These are phyloP conservation scores for Sporothrix luriei DNA, from an alignment of 2,329 filamentous ascomycete species.

Conservation along the genomic window DNA sequence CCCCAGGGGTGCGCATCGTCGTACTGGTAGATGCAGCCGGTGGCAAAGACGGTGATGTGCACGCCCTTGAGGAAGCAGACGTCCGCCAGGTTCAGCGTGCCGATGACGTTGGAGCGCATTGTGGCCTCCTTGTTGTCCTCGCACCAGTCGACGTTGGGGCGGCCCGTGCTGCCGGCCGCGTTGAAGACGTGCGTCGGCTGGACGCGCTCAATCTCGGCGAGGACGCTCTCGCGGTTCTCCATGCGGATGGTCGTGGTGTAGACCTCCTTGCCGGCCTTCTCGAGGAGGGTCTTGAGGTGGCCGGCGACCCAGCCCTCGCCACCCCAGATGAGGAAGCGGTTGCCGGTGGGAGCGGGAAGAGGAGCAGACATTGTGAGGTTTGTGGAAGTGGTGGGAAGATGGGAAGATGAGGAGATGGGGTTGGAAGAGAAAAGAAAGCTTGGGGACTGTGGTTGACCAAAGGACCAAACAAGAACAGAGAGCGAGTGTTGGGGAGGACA, in stretches of 20 bases:
- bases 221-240: slow-evolving; percentile 62
- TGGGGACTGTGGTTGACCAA: background rate
- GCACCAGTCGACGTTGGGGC: slow-evolving; percentile 72
- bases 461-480: slow-evolving; percentile 5
- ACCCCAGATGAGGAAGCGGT: slow-evolving; percentile 66
- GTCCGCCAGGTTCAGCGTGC: slow-evolving; percentile 65
- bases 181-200: slow-evolving; percentile 69
- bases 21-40: slow-evolving; percentile 69
- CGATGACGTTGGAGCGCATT: slow-evolving; percentile 67
- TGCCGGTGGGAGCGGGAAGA: slow-evolving; percentile 33
- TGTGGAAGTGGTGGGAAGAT: background rate
- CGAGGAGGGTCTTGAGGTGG: slow-evolving; percentile 61
- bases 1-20: slow-evolving; percentile 62
- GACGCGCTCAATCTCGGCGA: slow-evolving; percentile 58
- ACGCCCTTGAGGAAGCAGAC: slow-evolving; percentile 61
- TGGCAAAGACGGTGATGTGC: slow-evolving; percentile 67
- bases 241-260: slow-evolving; percentile 64
- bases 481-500: slow-evolving; percentile 12
- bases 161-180: slow-evolving; percentile 66
- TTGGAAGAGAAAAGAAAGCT: background rate
- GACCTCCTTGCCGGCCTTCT: slow-evolving; percentile 63
- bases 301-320: slow-evolving; percentile 65
- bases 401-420: background rate
- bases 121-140: slow-evolving; percentile 70
- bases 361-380: slow-evolving; percentile 36